Base-by-base conservation (phyloP, 495 filamentous ascomycete species). In the Penicilliopsis zonata region DNA sequence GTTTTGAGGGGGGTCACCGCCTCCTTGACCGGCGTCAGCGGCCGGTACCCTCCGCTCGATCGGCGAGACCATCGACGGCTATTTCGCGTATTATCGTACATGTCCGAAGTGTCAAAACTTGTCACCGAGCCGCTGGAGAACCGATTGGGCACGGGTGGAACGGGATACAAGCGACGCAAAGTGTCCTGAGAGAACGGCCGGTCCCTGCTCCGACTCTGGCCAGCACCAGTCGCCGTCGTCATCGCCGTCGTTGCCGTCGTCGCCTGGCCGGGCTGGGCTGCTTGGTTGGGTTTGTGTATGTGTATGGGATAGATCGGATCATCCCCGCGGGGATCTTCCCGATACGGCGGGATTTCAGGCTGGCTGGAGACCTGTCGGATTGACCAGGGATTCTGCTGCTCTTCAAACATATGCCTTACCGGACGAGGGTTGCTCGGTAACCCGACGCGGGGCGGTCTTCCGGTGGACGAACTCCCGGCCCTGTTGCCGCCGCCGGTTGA, bases 371-470 rank as follows among this genome's bases (percentile, higher is more conserved):
- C n/a, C n/a, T n/a, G n/a, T n/a, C n/a, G n/a, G n/a, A n/a, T n/a
- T n/a, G n/a, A 6, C 33, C 36, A 8, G 36, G 13, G 16, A 34
- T 35, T 36, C 7, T 44, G 40, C 18, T 35, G 29, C 26, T 35
- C 26, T 30, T 35, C 37, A 23, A 49, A 52, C 5, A 46, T 50
- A 13, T 55, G 35, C 28, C 51, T 45, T 33, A 57, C 37, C 27
- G 58, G 56, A 22, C 57, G 54, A 10, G 60, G 60, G 22, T 64
- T 59, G 13, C 53, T 44, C 4, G 59, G 59, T 5, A 65, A 28
- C 6, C 61, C 61, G 27, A 48, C 30, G 13, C 45, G 40, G 13
- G 34, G 43, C 17, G 8, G 19, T 40, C 39, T 33, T 37, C 15
- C 29, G 14, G 31, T 15, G 20, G 31, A 38, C 10, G 31, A 22